Evolutionary conservation across 2,329 filamentous ascomycete genomes (phyloP).

Genomic region (Colletotrichum higginsianum): DNA sequence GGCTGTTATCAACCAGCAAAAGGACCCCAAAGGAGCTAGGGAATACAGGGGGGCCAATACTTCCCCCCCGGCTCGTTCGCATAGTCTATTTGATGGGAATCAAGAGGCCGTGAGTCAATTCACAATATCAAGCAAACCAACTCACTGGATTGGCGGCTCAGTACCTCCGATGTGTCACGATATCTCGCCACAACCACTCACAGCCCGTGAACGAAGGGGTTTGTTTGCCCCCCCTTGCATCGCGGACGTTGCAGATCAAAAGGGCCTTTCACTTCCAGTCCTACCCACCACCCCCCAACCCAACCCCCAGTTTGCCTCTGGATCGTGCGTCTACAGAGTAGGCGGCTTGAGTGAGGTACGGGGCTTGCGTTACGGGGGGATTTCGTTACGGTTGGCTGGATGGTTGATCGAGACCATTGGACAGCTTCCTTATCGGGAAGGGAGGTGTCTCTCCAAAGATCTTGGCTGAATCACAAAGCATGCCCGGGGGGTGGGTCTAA

Average conservation of each 20-base stretch:
- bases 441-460: too few relatives aligned
- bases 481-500: too few relatives aligned
- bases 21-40: too few relatives aligned
- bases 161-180: constrained; percentile 23
- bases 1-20: constrained; percentile 28
- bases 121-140: not conserved
- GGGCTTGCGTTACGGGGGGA: too few relatives aligned
- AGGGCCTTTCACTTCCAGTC: constrained; percentile 14
- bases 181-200: constrained; percentile 5
- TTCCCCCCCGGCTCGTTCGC: constrained; percentile 4
- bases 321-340: not conserved
- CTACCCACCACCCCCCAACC: too few relatives aligned
- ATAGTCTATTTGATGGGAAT: constrained; percentile 38
- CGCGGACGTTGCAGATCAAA: constrained; percentile 26
- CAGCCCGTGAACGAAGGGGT: not conserved
- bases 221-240: not conserved
- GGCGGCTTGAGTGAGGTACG: too few relatives aligned
- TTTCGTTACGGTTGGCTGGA: too few relatives aligned
- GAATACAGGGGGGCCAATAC: not conserved
- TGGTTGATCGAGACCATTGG: too few relatives aligned
- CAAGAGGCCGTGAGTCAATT: constrained; percentile 10
- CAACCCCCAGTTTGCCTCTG: constrained; percentile 4
- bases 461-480: too few relatives aligned
- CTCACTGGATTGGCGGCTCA: constrained; percentile 4
- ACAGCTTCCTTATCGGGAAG: too few relatives aligned